Evolutionary conservation across 2,329 filamentous ascomycete species (phyloP).

Genomic region (Byssochlamys sp.): DNA sequence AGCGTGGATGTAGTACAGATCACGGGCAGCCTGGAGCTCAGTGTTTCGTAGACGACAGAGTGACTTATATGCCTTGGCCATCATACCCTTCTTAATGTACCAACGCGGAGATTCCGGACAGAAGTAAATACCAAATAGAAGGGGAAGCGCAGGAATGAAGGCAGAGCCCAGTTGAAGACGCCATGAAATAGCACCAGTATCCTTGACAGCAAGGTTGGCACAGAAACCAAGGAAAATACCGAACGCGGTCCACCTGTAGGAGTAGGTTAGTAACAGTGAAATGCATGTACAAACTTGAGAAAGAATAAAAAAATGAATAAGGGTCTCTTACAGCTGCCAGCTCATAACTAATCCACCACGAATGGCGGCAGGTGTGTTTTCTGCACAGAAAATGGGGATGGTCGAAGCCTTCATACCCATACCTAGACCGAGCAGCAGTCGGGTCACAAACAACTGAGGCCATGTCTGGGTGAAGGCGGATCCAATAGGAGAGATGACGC

Average conservation of each 20-base stretch:
- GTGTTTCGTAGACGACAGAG: conserved; percentile 50
- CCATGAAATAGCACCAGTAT: conserved; percentile 52
- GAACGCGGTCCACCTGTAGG: conserved; percentile 43
- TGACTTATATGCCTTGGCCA: conserved; percentile 51
- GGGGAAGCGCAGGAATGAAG: conserved; percentile 54
- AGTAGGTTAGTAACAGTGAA: conserved; percentile 2
- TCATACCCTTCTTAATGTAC: conserved; percentile 57
- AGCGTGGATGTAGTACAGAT: conserved; percentile 52
- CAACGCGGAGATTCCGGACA: conserved; percentile 59
- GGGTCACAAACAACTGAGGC: conserved; percentile 47
- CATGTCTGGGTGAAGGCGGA: conserved; percentile 52
- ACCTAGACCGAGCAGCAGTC: conserved; percentile 50
- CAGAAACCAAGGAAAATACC: conserved; percentile 58
- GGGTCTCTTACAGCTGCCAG: conserved; percentile 37
- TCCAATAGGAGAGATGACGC: conserved; percentile 59
- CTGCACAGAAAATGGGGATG: conserved; percentile 45
- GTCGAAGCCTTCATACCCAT: conserved; percentile 55
- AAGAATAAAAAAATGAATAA: conserved; percentile 16
- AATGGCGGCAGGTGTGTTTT: conserved; percentile 47
- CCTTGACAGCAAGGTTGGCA: conserved; percentile 55
- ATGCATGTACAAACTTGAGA: conserved; percentile 15
- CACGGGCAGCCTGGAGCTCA: conserved; percentile 51
- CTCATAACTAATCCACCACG: conserved; percentile 49
- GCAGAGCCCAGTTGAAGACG: conserved; percentile 55
- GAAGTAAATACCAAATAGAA: conserved; percentile 49